Conservation (phyloP, 2,329 filamentous ascomycete species). For the Penicillium sp. region DNA sequence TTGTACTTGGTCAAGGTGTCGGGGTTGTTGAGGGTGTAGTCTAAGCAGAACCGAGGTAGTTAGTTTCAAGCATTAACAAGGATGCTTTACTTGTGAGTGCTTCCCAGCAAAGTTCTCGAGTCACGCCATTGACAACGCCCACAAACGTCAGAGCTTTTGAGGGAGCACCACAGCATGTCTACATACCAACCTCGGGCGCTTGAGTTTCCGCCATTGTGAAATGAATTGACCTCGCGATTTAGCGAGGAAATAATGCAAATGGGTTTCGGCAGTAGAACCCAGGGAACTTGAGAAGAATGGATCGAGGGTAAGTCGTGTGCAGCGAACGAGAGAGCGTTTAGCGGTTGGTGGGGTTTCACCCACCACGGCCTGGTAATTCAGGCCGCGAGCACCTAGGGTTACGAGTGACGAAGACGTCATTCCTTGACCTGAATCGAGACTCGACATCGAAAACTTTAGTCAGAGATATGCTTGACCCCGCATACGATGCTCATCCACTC, state of each 20-base stretch:
- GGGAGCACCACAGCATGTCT: slow-evolving; percentile 23
- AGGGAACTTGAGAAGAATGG: slow-evolving; percentile 22
- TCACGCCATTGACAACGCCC: slow-evolving; percentile 22
- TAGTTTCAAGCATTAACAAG: slow-evolving; percentile 5
- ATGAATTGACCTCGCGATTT: slow-evolving; percentile 24
- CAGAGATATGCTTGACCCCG: background rate
- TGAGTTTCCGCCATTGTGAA: slow-evolving; percentile 40
- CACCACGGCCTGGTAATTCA: slow-evolving; percentile 14
- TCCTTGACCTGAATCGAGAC: background rate
- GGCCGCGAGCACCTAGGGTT: slow-evolving; percentile 20
- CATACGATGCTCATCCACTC: background rate
- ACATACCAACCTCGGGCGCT: slow-evolving; percentile 42
- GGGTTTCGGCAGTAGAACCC: slow-evolving; percentile 17
- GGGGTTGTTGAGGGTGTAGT: slow-evolving; percentile 85
- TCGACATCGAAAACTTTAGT: too few species aligned
- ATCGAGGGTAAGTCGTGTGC: slow-evolving; percentile 29
- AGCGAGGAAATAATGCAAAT: slow-evolving; percentile 18
- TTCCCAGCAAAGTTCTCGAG: slow-evolving; percentile 20
- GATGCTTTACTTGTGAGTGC: background rate
- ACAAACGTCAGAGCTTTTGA: slow-evolving; percentile 34
- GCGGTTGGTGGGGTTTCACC: slow-evolving; percentile 23
- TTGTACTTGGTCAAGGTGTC: slow-evolving; percentile 99
- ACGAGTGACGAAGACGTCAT: slow-evolving; percentile 23
- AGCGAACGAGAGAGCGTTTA: slow-evolving; percentile 23
- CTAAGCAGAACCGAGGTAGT: slow-evolving; percentile 44